A percentile compares a stretch with the other conserved stretches of the same genome.
These are phyloP conservation scores for Glomus cerebriforme DNA, from an alignment of 192 early-diverging fungal genomes.

Conservation along the genomic window DNA sequence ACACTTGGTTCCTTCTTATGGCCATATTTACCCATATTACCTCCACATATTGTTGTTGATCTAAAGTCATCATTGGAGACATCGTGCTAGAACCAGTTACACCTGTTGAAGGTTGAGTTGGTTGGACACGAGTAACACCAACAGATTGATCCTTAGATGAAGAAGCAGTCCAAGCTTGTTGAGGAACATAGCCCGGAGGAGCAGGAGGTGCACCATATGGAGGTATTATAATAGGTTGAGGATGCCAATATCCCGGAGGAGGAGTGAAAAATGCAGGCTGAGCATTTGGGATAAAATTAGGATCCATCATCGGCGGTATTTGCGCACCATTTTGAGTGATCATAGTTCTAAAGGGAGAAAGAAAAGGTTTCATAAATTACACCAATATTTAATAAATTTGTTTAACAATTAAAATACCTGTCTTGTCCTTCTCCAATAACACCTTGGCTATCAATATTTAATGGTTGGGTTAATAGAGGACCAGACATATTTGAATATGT, in stretches of 20 bases:
- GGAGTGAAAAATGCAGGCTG: slow-evolving; percentile 12
- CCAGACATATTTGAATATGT: slow-evolving; percentile 1
- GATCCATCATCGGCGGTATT: slow-evolving; percentile 23
- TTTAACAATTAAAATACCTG: neutral
- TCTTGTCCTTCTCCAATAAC: neutral
- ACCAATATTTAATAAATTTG: neutral
- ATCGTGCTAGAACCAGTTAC: neutral
- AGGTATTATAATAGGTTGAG: slow-evolving; percentile 24
- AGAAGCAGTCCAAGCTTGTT: slow-evolving; percentile 13
- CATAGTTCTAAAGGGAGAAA: neutral
- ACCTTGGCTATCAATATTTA: slow-evolving; percentile 30
- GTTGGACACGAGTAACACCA: slow-evolving; percentile 6
- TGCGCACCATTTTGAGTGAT: neutral
- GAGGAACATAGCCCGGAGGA: slow-evolving; percentile 5
- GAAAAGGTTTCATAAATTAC: neutral
- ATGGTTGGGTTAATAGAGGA: slow-evolving; percentile 25
- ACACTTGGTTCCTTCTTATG: neutral
- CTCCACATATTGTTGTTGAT: slow-evolving; percentile 32
- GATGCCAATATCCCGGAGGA: slow-evolving; percentile 24
- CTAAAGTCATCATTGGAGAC: slow-evolving; percentile 15
- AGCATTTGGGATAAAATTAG: slow-evolving; percentile 12
- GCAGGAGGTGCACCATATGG: slow-evolving; percentile 6
- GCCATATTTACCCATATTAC: slow-evolving; percentile 33
- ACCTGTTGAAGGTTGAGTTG: neutral
- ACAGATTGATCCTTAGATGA: slow-evolving; percentile 5